Conservation (phyloP, 2,329 filamentous ascomycete species). For the Colletotrichum graminicola region DNA sequence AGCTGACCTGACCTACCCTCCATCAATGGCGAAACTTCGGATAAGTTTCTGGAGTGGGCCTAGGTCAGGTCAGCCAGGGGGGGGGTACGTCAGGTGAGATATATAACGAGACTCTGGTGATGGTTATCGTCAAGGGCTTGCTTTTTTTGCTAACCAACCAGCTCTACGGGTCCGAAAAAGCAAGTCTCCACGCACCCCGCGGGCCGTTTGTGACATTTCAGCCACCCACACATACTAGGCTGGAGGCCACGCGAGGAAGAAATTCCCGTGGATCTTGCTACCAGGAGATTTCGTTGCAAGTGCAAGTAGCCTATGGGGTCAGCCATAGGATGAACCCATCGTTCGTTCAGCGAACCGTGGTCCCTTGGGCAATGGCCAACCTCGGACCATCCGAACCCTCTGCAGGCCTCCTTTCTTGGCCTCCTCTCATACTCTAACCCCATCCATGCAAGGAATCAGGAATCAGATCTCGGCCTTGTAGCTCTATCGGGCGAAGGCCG, state of each 20-base stretch:
- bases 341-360: neutral
- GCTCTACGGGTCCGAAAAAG: neutral
- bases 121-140: conserved; percentile 5
- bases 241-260: conserved; percentile 2
- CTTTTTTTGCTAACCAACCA: conserved; percentile 28
- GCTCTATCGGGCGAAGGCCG: conserved; percentile 35
- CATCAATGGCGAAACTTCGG: too few species aligned
- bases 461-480: conserved; percentile 31
- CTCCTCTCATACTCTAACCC: too few species aligned
- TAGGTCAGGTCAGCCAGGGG: too few species aligned
- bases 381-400: neutral
- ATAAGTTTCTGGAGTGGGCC: too few species aligned
- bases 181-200: conserved; percentile 24
- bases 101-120: neutral
- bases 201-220: conserved; percentile 36
- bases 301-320: neutral
- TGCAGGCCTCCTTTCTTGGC: neutral
- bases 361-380: neutral
- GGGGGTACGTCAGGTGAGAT: too few species aligned
- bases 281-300: neutral
- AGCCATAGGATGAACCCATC: neutral
- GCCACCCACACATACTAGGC: neutral
- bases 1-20: too few species aligned
- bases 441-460: conserved; percentile 8
- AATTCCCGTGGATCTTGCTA: neutral